A percentile compares a stretch with the other conserved stretches of the same genome.
Conservation (phyloP, 2,329 filamentous ascomycete genomes). For the Botryotinia calthae region DNA sequence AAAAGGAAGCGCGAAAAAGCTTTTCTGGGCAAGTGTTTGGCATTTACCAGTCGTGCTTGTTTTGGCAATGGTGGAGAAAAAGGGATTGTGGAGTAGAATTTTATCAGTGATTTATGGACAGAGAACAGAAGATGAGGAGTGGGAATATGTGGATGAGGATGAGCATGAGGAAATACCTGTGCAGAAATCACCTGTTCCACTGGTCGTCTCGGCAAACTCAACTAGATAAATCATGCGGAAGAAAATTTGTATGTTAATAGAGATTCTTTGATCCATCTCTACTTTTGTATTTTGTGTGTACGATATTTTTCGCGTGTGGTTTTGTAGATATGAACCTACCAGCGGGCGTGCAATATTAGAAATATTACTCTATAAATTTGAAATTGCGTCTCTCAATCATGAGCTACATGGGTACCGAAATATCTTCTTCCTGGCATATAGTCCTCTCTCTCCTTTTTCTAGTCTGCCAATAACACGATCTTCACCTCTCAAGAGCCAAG, state of each 20-base stretch:
- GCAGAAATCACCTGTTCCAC: not conserved
- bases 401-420: not conserved
- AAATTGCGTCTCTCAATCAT: not conserved
- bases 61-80: constrained; percentile 88
- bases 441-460: not conserved
- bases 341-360: not conserved
- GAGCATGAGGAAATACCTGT: constrained; percentile 16
- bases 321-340: not conserved
- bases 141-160: constrained; percentile 46
- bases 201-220: not conserved
- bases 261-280: not conserved
- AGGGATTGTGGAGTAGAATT: constrained; percentile 83
- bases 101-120: constrained; percentile 66
- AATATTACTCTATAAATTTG: not conserved
- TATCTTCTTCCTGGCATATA: not conserved
- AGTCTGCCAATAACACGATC: not conserved
- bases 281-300: not conserved
- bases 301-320: not conserved
- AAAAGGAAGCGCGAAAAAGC: constrained; percentile 72
- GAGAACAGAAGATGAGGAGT: constrained; percentile 55
- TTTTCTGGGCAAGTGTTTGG: constrained; percentile 99
- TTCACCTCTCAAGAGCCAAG: not conserved
- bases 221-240: not conserved
- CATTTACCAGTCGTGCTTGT: constrained; percentile 88
- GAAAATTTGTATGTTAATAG: not conserved